Conservation (phyloP, 2,329 filamentous ascomycete species). For the Trichocomaceae sp. region DNA sequence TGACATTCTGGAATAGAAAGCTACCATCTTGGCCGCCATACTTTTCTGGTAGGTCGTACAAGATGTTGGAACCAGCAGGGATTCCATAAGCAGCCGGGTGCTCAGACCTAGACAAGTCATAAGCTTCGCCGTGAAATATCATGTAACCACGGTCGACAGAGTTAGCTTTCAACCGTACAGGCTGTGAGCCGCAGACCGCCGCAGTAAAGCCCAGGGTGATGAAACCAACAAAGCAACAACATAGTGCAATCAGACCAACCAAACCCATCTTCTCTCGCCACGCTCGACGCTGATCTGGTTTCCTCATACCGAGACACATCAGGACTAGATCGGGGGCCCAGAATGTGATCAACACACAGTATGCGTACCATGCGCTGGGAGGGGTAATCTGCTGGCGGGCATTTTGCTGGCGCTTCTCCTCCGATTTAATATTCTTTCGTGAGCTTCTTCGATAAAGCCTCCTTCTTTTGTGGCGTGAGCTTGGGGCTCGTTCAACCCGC, state of each 20-base stretch:
- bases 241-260: slow-evolving; percentile 82
- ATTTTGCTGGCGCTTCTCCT: slow-evolving; percentile 55
- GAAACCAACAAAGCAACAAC: slow-evolving; percentile 87
- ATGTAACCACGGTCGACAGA: slow-evolving; percentile 76
- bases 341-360: slow-evolving; percentile 89
- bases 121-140: slow-evolving; percentile 93
- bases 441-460: slow-evolving; percentile 60
- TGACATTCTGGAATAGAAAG: slow-evolving; percentile 97
- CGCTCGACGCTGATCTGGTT: slow-evolving; percentile 79
- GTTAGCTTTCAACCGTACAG: slow-evolving; percentile 70
- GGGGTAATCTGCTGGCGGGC: slow-evolving; percentile 61
- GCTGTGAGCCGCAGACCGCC: slow-evolving; percentile 70
- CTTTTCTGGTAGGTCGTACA: slow-evolving; percentile 77
- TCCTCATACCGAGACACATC: slow-evolving; percentile 74
- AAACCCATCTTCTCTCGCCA: slow-evolving; percentile 98
- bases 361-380: slow-evolving; percentile 88
- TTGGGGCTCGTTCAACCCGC: slow-evolving; percentile 25
- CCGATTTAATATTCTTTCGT: slow-evolving; percentile 43
- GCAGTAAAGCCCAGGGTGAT: slow-evolving; percentile 94
- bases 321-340: slow-evolving; percentile 86
- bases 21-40: slow-evolving; percentile 87
- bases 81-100: slow-evolving; percentile 80
- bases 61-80: slow-evolving; percentile 64
- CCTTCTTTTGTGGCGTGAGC: slow-evolving; percentile 42
- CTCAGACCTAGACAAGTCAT: slow-evolving; percentile 67